Percentiles rank a stretch among this genome's conserved stretches.
Conservation (phyloP, 768 basidiomycete species). For the Auriscalpium vulgare region DNA sequence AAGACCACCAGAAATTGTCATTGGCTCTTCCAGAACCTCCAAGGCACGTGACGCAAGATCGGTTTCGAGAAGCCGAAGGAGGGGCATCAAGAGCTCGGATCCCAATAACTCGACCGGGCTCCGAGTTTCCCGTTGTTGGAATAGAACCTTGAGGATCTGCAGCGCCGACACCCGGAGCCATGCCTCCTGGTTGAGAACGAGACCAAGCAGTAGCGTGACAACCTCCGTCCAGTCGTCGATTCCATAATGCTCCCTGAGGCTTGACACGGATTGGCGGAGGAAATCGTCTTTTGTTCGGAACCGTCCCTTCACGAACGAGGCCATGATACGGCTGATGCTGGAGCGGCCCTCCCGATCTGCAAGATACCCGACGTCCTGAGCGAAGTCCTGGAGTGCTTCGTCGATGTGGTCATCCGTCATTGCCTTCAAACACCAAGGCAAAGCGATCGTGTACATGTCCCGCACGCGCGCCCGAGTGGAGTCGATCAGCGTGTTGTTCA, state of each 20-base stretch:
- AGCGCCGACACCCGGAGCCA: slow-evolving; percentile 80
- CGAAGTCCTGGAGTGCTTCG: slow-evolving; percentile 57
- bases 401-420: slow-evolving; percentile 60
- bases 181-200: slow-evolving; percentile 73
- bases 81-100: slow-evolving; percentile 84
- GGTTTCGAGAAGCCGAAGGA: slow-evolving; percentile 81
- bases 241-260: slow-evolving; percentile 80
- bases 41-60: slow-evolving; percentile 80
- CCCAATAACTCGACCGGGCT: slow-evolving; percentile 67
- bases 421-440: slow-evolving; percentile 86
- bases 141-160: slow-evolving; percentile 83
- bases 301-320: slow-evolving; percentile 75
- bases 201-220: slow-evolving; percentile 76
- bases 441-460: slow-evolving; percentile 70
- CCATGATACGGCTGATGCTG: slow-evolving; percentile 85
- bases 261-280: slow-evolving; percentile 78
- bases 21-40: slow-evolving; percentile 90
- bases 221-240: slow-evolving; percentile 71
- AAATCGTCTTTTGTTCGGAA: slow-evolving; percentile 94
- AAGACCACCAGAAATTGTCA: slow-evolving; percentile 68
- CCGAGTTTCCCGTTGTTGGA: slow-evolving; percentile 77
- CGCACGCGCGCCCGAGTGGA: slow-evolving; percentile 61
- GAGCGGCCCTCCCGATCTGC: slow-evolving; percentile 65
- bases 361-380: slow-evolving; percentile 61
- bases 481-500: slow-evolving; percentile 64